Percentiles rank a stretch among this genome's conserved stretches.
phyloP scores from a whole-genome alignment of 352 stramenopile genomes.

The Peronosclerospora sorghi region DNA sequence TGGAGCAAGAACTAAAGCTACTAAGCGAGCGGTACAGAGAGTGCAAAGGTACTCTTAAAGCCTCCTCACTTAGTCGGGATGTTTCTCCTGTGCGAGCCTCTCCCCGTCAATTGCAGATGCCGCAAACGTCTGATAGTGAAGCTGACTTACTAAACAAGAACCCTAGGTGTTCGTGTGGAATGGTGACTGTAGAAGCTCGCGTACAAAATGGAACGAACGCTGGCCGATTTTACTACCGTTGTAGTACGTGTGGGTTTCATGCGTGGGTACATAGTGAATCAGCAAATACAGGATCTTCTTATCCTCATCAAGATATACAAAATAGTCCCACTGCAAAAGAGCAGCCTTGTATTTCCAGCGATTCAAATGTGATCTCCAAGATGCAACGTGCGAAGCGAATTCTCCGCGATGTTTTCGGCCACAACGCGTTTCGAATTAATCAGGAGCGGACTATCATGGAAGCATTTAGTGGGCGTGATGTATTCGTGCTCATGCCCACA shows the following conservation, averaged over 20 bases:
- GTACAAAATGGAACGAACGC: constrained; percentile 66
- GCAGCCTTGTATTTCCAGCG: constrained; percentile 29
- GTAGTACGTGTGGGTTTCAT: constrained; percentile 62
- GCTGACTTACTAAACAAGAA: constrained; percentile 9
- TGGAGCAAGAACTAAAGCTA: constrained; percentile 51
- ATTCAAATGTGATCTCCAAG: constrained; percentile 48
- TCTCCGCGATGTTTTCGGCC: constrained; percentile 89
- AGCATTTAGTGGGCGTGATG: constrained; percentile 87
- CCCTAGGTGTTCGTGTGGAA: constrained; percentile 49
- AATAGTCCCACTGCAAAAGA: constrained; percentile 9
- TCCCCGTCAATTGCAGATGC: constrained; percentile 1
- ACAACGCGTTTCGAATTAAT: constrained; percentile 90
- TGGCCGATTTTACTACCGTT: constrained; percentile 56
- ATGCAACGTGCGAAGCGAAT: constrained; percentile 61
- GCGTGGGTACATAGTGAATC: constrained; percentile 43
- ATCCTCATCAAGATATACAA: constrained; percentile 4
- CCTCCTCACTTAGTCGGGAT: constrained; percentile 10
- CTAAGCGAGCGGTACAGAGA: constrained; percentile 53
- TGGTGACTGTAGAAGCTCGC: constrained; percentile 36
- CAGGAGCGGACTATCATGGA: constrained; percentile 93
- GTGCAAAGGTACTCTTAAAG: constrained; percentile 23
- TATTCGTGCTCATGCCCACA: constrained; percentile 99
- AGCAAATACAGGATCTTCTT: constrained; percentile 1
- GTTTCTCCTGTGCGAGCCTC: constrained; percentile 7
- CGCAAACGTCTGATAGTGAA: constrained; percentile 2